Percentiles rank a stretch among this genome's conserved stretches.
phyloP scores from a whole-genome alignment of 306 rosid genomes.

The Sechiopsis laciniata region DNA sequence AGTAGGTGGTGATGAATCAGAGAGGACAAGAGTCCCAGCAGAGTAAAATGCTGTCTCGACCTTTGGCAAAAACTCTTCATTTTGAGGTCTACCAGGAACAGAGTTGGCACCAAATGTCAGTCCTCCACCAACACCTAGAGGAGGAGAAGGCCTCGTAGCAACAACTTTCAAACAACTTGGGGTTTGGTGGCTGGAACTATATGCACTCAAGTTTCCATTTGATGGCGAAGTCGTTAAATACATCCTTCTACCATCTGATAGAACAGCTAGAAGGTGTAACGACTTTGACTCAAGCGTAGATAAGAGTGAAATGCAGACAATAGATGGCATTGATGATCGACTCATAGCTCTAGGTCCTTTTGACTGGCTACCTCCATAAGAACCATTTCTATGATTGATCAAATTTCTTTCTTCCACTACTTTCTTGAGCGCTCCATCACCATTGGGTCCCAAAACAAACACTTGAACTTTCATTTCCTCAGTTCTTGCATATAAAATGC shows the following conservation, averaged over 20 bases:
- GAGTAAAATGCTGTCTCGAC: slow-evolving; percentile 87
- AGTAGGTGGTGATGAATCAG: slow-evolving; percentile 89
- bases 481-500: slow-evolving; percentile 71
- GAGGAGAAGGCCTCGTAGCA: slow-evolving; percentile 95
- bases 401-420: slow-evolving; percentile 94
- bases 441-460: slow-evolving; percentile 65
- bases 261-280: slow-evolving; percentile 82
- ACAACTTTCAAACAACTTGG: slow-evolving; percentile 90
- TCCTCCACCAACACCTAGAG: slow-evolving; percentile 80
- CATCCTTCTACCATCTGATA: slow-evolving; percentile 96
- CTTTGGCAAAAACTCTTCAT: slow-evolving; percentile 81
- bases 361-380: slow-evolving; percentile 73
- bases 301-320: slow-evolving; percentile 79
- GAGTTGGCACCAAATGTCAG: slow-evolving; percentile 82
- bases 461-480: slow-evolving; percentile 97
- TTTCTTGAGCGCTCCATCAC: slow-evolving; percentile 82
- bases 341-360: slow-evolving; percentile 62
- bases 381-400: slow-evolving; percentile 63
- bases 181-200: slow-evolving; percentile 54
- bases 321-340: slow-evolving; percentile 66
- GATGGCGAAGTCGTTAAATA: slow-evolving; percentile 88
- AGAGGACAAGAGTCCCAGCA: slow-evolving; percentile 83
- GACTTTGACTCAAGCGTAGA: slow-evolving; percentile 86
- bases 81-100: slow-evolving; percentile 74
- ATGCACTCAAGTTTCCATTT: slow-evolving; percentile 71